Conservation (phyloP, 441 rosid species). For the Isatis lusitanica region DNA sequence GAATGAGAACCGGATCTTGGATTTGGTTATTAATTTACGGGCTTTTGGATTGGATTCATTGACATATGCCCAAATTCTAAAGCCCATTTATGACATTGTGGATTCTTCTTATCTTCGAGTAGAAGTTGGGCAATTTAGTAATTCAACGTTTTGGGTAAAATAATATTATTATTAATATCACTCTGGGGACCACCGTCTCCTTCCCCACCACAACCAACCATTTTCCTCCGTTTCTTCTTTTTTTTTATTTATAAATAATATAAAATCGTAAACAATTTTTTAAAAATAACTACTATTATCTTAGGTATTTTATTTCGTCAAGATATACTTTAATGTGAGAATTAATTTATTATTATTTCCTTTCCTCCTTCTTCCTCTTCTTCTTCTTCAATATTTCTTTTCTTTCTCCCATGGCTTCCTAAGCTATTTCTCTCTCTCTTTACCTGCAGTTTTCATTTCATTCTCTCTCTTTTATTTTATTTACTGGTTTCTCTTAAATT, state of each 20-base stretch:
- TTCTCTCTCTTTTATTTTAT: slow-evolving; percentile 8
- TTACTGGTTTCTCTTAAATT: slow-evolving; percentile 10
- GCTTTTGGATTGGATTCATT: neutral
- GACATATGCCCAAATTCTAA: neutral
- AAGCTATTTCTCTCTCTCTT: slow-evolving; percentile 41
- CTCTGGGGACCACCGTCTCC: slow-evolving; percentile 55
- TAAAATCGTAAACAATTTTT: neutral
- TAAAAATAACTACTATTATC: slow-evolving; percentile 20
- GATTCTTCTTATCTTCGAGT: neutral
- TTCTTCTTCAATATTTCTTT: slow-evolving; percentile 30
- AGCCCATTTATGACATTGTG: neutral
- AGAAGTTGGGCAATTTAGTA: neutral
- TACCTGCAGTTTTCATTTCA: neutral
- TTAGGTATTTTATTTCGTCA: slow-evolving; percentile 24
- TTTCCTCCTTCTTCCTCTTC: slow-evolving; percentile 36
- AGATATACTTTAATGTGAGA: slow-evolving; percentile 5
- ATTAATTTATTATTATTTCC: neutral
- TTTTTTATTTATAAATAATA: neutral
- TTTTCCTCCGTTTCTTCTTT: slow-evolving; percentile 36
- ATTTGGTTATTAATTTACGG: neutral
- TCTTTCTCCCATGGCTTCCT: slow-evolving; percentile 41
- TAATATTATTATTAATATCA: slow-evolving; percentile 19
- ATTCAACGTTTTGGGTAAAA: neutral
- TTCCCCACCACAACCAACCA: slow-evolving; percentile 69
- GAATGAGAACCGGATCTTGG: slow-evolving; percentile 1